phyloP scores from a whole-genome alignment of 176 grass and related monocot species.

The Saccharum spontaneum region DNA sequence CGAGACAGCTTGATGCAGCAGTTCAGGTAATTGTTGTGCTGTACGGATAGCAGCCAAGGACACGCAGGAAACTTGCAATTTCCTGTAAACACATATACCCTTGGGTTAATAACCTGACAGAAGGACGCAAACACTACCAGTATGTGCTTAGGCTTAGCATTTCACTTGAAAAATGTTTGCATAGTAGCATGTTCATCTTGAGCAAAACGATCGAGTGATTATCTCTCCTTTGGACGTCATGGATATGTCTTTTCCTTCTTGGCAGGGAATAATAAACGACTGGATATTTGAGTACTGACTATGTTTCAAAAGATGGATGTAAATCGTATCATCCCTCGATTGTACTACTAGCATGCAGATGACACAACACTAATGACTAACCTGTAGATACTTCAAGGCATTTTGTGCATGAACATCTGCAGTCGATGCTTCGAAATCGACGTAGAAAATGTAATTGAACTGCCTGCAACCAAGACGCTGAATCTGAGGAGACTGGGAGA shows the following conservation, averaged over 20 bases:
- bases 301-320: slow-evolving; percentile 12
- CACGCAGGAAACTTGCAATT: slow-evolving; percentile 51
- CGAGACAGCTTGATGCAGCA: background rate
- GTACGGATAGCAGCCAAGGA: slow-evolving; percentile 54
- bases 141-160: background rate
- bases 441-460: slow-evolving; percentile 70
- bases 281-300: background rate
- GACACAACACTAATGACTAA: slow-evolving; percentile 1
- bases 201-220: background rate
- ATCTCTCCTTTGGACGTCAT: background rate
- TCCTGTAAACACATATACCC: slow-evolving; percentile 35
- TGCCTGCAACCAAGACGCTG: slow-evolving; percentile 35
- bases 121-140: background rate
- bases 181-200: slow-evolving; percentile 1
- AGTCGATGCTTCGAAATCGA: slow-evolving; percentile 69
- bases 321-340: background rate
- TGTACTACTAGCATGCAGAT: background rate
- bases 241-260: no score
- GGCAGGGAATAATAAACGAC: no score
- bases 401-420: slow-evolving; percentile 57
- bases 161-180: background rate
- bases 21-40: slow-evolving; percentile 17
- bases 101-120: background rate
- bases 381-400: slow-evolving; percentile 58
- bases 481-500: background rate